Evolutionary conservation across 129 eudicot genomes (phyloP).

Genomic region (Lactuca sativa): DNA sequence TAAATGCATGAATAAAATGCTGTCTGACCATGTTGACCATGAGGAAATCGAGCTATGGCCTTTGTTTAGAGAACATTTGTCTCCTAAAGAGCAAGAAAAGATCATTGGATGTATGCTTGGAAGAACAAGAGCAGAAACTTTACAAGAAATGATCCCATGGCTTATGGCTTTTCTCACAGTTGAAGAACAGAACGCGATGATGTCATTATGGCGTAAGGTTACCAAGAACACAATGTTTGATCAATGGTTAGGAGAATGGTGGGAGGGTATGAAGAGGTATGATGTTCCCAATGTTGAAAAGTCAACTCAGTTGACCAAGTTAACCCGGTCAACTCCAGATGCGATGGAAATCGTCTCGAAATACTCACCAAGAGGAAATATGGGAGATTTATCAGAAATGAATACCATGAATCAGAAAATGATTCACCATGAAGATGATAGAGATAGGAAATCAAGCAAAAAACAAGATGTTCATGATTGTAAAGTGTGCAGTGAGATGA

Average conservation of each 20-base stretch:
- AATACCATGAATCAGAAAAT: conserved; percentile 10
- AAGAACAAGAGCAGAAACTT: conserved; percentile 67
- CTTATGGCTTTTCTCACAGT: conserved; percentile 55
- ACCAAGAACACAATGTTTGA: conserved; percentile 76
- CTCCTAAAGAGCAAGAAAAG: conserved; percentile 80
- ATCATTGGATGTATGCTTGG: conserved; percentile 89
- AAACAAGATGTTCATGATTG: conserved; percentile 20
- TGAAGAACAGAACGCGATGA: conserved; percentile 64
- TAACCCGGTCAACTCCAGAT: conserved; percentile 43
- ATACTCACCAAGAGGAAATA: conserved; percentile 38
- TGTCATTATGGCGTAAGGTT: conserved; percentile 73
- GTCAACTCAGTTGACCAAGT: conserved; percentile 12
- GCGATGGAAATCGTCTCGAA: conserved; percentile 47
- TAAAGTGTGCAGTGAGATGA: conserved; percentile 33
- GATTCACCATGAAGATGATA: conserved; percentile 20
- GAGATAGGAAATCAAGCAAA: conserved; percentile 25
- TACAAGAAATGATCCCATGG: conserved; percentile 91
- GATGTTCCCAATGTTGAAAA: conserved; percentile 39
- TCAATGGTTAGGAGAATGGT: conserved; percentile 95
- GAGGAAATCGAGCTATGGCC: conserved; percentile 84
- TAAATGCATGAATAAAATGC: conserved; percentile 60
- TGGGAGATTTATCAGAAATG: conserved; percentile 7
- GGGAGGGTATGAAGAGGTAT: conserved; percentile 67
- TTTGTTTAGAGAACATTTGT: conserved; percentile 59
- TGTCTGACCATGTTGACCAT: conserved; percentile 70